phyloP scores from a whole-genome alignment of 2,329 filamentous ascomycete species.

The Chrysoporthe deuterocubensis region DNA sequence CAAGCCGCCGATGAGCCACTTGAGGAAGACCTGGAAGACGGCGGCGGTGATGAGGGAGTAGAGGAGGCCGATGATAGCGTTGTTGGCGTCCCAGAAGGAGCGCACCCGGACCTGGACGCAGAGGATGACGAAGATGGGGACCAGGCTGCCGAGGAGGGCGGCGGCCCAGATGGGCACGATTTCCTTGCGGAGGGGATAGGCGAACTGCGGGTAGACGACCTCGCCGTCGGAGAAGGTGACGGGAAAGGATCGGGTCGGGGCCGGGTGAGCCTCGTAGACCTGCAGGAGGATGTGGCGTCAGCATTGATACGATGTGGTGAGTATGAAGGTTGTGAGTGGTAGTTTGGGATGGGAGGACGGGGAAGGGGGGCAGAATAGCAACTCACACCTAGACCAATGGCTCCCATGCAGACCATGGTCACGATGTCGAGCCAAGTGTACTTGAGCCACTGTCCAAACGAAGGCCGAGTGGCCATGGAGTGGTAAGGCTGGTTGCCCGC shows the following conservation, averaged over 20 bases:
- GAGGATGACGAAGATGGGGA: slow-evolving; percentile 69
- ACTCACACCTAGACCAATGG: slow-evolving; percentile 68
- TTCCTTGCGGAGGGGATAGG: slow-evolving; percentile 71
- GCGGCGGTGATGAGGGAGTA: slow-evolving; percentile 72
- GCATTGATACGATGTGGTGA: background rate
- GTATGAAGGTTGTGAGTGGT: background rate
- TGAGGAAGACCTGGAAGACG: slow-evolving; percentile 78
- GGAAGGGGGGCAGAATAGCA: background rate
- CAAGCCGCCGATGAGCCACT: slow-evolving; percentile 74
- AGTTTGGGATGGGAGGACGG: too few species aligned
- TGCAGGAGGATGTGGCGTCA: slow-evolving; percentile 34
- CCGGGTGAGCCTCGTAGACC: slow-evolving; percentile 68
- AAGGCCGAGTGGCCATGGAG: slow-evolving; percentile 32
- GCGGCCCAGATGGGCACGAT: slow-evolving; percentile 74
- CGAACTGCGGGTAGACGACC: slow-evolving; percentile 71
- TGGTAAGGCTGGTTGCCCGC: slow-evolving; percentile 31
- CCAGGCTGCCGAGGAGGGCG: slow-evolving; percentile 65
- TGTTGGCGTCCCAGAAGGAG: slow-evolving; percentile 73
- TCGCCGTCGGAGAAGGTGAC: slow-evolving; percentile 69
- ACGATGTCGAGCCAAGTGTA: slow-evolving; percentile 68
- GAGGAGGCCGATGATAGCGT: slow-evolving; percentile 69
- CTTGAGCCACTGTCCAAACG: slow-evolving; percentile 72
- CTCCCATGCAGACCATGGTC: slow-evolving; percentile 69
- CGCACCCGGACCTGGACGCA: slow-evolving; percentile 69
- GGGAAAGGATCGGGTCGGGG: slow-evolving; percentile 71